Percentiles rank a stretch among this genome's conserved stretches.
phyloP scores from a whole-genome alignment of 257 asterid genomes.

The Penstemon eatonii region DNA sequence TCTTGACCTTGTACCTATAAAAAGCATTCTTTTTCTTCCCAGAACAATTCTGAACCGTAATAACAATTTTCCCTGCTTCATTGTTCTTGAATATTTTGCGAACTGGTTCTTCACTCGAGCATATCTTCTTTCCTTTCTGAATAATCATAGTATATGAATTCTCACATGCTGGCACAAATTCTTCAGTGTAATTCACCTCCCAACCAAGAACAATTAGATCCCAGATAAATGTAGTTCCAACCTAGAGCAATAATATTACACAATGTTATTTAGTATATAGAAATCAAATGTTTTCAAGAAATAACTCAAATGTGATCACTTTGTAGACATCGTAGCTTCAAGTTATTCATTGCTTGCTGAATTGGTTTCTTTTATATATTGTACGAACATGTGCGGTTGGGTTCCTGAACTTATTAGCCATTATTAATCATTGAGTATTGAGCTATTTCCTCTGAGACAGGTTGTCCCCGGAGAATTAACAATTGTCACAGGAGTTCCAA shows the following conservation, averaged over 20 bases:
- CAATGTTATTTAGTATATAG: not conserved
- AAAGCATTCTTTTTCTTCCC: conserved; percentile 74
- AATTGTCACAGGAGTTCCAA: conserved; percentile 93
- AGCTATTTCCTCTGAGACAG: conserved; percentile 41
- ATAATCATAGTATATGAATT: conserved; percentile 64
- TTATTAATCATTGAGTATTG: too few species aligned
- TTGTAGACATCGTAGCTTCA: not conserved
- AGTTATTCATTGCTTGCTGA: not conserved
- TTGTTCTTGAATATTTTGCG: conserved; percentile 69
- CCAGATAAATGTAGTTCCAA: conserved; percentile 69
- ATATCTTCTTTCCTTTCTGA: conserved; percentile 63
- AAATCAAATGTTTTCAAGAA: too few species aligned
- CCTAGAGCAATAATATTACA: conserved; percentile 33
- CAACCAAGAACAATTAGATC: conserved; percentile 60
- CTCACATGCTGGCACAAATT: conserved; percentile 65
- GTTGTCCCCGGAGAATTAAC: conserved; percentile 97
- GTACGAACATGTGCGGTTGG: not conserved
- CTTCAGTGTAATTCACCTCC: conserved; percentile 77
- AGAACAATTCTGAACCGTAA: conserved; percentile 54
- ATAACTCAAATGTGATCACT: too few species aligned
- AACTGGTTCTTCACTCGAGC: conserved; percentile 42
- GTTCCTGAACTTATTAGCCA: not conserved
- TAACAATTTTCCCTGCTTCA: conserved; percentile 62
- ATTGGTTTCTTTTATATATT: not conserved
- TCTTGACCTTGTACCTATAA: conserved; percentile 61